Percentiles rank a stretch among this genome's conserved stretches.
These are phyloP conservation scores for Osmanthus fragrans DNA, from an alignment of 257 asterid species.

Conservation along the genomic window DNA sequence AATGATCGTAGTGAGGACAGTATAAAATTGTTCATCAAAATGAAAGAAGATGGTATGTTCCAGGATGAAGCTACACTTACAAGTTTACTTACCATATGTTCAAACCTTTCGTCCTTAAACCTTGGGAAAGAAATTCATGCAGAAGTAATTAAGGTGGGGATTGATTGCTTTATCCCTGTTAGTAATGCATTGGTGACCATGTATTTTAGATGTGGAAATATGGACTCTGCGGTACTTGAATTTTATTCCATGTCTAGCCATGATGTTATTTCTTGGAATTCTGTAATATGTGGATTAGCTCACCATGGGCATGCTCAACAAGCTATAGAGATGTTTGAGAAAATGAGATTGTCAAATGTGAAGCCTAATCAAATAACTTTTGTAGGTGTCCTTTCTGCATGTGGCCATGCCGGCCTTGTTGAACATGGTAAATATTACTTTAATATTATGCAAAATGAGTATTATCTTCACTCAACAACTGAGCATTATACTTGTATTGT, in stretches of 20 bases:
- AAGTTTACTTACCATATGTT: conserved; percentile 55
- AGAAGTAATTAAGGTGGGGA: conserved; percentile 48
- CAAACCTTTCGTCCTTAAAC: conserved; percentile 55
- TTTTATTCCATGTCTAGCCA: conserved; percentile 44
- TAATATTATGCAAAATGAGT: conserved; percentile 41
- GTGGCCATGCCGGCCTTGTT: conserved; percentile 68
- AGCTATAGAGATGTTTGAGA: conserved; percentile 52
- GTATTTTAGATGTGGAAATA: conserved; percentile 61
- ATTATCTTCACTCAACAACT: conserved; percentile 36
- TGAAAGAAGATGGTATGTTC: conserved; percentile 40
- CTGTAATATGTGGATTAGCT: conserved; percentile 65
- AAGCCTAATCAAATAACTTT: conserved; percentile 56
- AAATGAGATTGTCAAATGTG: conserved; percentile 46
- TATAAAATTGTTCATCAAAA: conserved; percentile 44
- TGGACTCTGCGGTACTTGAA: conserved; percentile 47
- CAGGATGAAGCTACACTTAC: conserved; percentile 62
- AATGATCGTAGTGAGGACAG: conserved; percentile 54
- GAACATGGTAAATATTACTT: conserved; percentile 49
- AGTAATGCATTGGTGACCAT: conserved; percentile 56
- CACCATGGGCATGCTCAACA: conserved; percentile 54
- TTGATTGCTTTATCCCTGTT: conserved; percentile 41
- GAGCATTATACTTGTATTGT: conserved; percentile 72
- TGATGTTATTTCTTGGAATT: conserved; percentile 65
- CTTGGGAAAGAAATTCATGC: conserved; percentile 67
- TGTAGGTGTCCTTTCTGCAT: conserved; percentile 63